Evolutionary conservation across 495 filamentous ascomycete genomes (phyloP).

Genomic region (Podospora pseudoanserina): DNA sequence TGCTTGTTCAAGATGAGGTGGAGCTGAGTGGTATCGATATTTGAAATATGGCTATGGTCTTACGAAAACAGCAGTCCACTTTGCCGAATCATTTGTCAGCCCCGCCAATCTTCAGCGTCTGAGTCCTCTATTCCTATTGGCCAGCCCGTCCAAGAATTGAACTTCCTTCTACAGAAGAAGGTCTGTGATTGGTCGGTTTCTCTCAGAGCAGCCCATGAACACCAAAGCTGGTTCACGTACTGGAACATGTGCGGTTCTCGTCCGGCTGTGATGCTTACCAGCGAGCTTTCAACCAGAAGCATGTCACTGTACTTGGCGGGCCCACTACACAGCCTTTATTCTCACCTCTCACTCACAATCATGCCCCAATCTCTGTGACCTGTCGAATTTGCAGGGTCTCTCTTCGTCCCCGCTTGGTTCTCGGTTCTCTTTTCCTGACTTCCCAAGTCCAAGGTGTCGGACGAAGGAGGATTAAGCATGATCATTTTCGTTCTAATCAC

Average conservation of each 20-base stretch:
- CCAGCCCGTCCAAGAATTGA: background rate
- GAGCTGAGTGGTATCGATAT: background rate
- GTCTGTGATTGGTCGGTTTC: constrained; percentile 4
- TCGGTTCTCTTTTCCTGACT: background rate
- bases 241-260: background rate
- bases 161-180: constrained; percentile 9
- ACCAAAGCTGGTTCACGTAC: background rate
- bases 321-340: constrained; percentile 1
- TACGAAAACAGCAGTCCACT: background rate
- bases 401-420: background rate
- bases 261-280: background rate
- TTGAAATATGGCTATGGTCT: background rate
- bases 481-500: background rate
- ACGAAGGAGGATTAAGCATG: background rate
- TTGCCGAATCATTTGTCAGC: constrained; percentile 6
- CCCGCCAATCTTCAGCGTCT: background rate
- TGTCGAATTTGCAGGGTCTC: background rate
- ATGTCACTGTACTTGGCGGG: constrained; percentile 2
- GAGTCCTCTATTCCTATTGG: background rate
- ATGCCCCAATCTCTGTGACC: background rate
- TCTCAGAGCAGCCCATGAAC: background rate
- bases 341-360: background rate
- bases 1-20: background rate
- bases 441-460: constrained; percentile 1
- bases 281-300: background rate